Evolutionary conservation across 164 flowering plant genomes (phyloP).

Genomic region (Vitis amurensis): DNA sequence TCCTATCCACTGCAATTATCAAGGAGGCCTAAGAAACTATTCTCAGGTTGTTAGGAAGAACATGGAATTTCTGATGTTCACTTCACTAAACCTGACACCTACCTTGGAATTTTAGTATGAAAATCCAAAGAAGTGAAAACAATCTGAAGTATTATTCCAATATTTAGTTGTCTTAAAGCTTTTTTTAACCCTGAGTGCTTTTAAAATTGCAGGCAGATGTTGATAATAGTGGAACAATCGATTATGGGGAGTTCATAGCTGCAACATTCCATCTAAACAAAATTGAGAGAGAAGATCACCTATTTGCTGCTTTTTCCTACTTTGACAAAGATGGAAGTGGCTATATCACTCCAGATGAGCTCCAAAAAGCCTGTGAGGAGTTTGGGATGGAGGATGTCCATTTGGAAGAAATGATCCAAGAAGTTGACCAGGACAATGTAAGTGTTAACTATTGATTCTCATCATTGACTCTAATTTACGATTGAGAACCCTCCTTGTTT

Average conservation of each 20-base stretch:
- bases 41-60: too few species aligned
- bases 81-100: too few species aligned
- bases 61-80: too few species aligned
- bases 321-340: conserved; percentile 60
- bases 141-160: too few species aligned
- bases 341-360: conserved; percentile 4
- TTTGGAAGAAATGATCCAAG: conserved; percentile 2
- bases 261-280: conserved; percentile 74
- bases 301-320: conserved; percentile 71
- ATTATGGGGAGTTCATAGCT: conserved; percentile 78
- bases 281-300: conserved; percentile 62
- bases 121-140: too few species aligned
- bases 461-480: too few species aligned
- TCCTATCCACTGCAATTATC: too few species aligned
- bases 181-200: not conserved
- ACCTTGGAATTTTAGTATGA: too few species aligned
- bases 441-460: too few species aligned
- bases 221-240: conserved; percentile 77
- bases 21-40: too few species aligned
- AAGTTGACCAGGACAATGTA: conserved; percentile 3
- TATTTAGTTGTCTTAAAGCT: not conserved
- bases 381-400: conserved; percentile 1
- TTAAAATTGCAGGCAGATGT: conserved; percentile 63
- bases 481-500: too few species aligned
- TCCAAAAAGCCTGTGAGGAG: conserved; percentile 5